Conservation (phyloP, 2,329 filamentous ascomycete genomes). For the Blumeria graminis region DNA sequence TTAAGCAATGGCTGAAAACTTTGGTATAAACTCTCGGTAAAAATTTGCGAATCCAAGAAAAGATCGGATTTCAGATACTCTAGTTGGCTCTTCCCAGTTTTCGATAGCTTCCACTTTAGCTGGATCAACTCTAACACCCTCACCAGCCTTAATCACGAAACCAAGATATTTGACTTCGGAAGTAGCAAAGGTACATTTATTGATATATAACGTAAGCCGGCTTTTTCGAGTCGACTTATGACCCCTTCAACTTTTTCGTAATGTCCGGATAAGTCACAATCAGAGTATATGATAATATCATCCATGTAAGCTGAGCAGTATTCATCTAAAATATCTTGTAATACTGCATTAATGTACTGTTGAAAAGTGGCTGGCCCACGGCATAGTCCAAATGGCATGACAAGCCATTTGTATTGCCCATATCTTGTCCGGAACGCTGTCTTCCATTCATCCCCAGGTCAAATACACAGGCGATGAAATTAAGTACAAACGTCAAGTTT, state of each 20-base stretch:
- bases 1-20: neutral
- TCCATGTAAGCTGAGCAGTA: conserved; percentile 1
- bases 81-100: neutral
- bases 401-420: neutral
- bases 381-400: neutral
- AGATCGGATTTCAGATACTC: neutral
- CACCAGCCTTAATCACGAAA: neutral
- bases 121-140: neutral
- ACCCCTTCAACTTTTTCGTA: neutral
- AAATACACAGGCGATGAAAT: neutral
- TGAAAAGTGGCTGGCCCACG: neutral
- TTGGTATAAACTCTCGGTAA: neutral
- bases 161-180: neutral
- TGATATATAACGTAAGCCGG: too few species aligned
- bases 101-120: neutral
- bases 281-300: neutral
- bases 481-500: neutral
- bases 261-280: neutral
- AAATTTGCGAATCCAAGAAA: neutral
- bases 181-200: too few species aligned
- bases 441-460: neutral
- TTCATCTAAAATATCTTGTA: neutral
- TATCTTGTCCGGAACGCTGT: neutral
- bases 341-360: neutral
- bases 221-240: too few species aligned